Evolutionary conservation across 306 rosid genomes (phyloP), one percentile per base, ranked within the genome.

Genomic region (Prunus campanulata): DNA sequence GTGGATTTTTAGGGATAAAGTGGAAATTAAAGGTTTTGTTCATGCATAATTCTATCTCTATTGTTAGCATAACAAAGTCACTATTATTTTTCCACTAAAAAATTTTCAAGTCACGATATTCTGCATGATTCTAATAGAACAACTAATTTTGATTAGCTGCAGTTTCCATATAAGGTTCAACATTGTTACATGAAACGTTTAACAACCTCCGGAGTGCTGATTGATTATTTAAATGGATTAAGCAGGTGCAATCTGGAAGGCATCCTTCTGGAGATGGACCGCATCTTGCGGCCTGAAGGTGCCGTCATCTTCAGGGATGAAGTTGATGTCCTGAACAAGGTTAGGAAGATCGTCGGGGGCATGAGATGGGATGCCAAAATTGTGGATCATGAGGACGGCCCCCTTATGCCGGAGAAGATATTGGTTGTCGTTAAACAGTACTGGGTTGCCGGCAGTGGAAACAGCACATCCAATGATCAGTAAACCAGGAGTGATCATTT

Each of bases 311-410:
- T 95, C 68, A 81, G 98, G 54, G 99, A 95, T 6, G 92, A 84
- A 82, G 97, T 95, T 0, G 91, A 95, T 74, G 91, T 90, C 42
- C 78, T 92, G 78, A 91, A 86, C 87, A 86, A 86, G 84, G 93
- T 94, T 56, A 87, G 80, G 79, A 88, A 83, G 74, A 90, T 94
- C 60, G 91, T 92, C 54, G 81, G 93, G 10, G 97, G 96, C 27
- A 86, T 95, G 87, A 89, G 96, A 89, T 95, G 99, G 97, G 86
- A 88, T 80, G 66, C 89, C 74, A 95, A 89, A 85, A 35, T 95
- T 91, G 30, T 92, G 87, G 97, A 95, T 84, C 96, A 95, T 64
- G 99, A 95, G 85, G 97, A 95, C 68, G 97, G 96, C 0, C 96
- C 97, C 19, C 87, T 92, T 65, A 95, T 92, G 18, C 95, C 97